These are phyloP conservation scores for Monosporascus sp. DNA, from an alignment of 2,329 filamentous ascomycete genomes.

Conservation along the genomic window DNA sequence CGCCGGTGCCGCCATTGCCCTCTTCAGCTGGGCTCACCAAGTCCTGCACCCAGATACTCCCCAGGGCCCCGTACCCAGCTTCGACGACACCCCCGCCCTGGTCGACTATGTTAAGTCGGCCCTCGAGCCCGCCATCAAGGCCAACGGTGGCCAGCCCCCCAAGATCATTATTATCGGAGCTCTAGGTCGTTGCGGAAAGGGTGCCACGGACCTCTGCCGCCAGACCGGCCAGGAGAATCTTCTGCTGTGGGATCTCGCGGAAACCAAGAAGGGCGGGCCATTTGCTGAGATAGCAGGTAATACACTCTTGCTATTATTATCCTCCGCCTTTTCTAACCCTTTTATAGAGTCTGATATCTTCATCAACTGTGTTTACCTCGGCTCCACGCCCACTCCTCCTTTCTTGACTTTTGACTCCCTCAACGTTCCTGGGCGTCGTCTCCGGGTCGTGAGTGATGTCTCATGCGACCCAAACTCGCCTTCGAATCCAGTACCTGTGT, in stretches of 20 bases:
- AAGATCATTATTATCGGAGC: slow-evolving; percentile 5
- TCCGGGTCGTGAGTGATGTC: too few relatives aligned
- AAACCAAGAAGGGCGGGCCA: slow-evolving; percentile 3
- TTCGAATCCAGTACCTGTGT: too few relatives aligned
- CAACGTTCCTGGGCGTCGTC: too few relatives aligned
- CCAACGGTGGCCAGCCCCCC: slow-evolving; percentile 3
- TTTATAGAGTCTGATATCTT: not conserved
- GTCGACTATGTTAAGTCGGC: not conserved
- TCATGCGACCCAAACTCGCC: too few relatives aligned
- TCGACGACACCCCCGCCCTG: not conserved
- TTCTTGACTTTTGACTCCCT: too few relatives aligned
- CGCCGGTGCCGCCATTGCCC: slow-evolving; percentile 3
- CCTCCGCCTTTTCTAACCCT: too few relatives aligned
- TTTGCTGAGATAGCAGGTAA: slow-evolving; percentile 3
- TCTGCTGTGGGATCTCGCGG: slow-evolving; percentile 4
- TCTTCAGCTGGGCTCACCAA: slow-evolving; percentile 4
- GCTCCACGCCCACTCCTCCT: not conserved
- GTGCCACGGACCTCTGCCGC: not conserved
- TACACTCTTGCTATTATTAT: too few relatives aligned
- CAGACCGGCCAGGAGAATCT: slow-evolving; percentile 1
- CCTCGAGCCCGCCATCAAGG: not conserved
- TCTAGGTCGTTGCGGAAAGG: slow-evolving; percentile 5
- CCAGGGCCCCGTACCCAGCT: slow-evolving; percentile 2
- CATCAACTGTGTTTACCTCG: slow-evolving; percentile 6
- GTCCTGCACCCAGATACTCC: slow-evolving; percentile 2